Evolutionary conservation across 345 rosid genomes (phyloP), one percentile per base, ranked within the genome.

Genomic region (Eucalyptus regnans): DNA sequence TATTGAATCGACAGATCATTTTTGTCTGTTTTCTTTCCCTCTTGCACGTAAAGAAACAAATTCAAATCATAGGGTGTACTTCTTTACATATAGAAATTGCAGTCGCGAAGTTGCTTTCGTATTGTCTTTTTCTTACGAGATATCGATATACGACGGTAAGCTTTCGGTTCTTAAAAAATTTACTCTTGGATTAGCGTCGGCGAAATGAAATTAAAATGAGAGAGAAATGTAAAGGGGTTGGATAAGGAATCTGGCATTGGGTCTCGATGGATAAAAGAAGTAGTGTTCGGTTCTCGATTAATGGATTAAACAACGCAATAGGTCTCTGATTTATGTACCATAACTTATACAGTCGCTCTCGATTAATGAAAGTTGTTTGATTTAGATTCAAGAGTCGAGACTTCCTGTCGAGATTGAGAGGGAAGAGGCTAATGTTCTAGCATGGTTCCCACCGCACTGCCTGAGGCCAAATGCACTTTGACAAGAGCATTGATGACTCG

Each of bases 371-470:
- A n/a, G 27, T 56, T 18, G 62, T 14, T 71, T 66, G 25, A 0
- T 33, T 18, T 86, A 92, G 96, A 81, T 93, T 94, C 87, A 76
- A 88, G 58, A 92, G 93, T 1, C 7, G 8, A 50, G 89, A 88
- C 79, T 90, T 92, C 41, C 68, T 93, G 87, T 50, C 33, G 88
- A 92, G 87, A 88, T n/a, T 86, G 87, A 89, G 58, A 68, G 89
- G 94, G 86, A 94, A 93, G 92, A 92, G 88, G 87, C 88, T 94
- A 41, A 52, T 94, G 90, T 94, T 94, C 91, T 18, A 93, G 95
- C 92, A 90, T 91, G 95, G 90, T 94, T 17, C 90, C 92, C 86
- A 48, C 85, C 9, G 86, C 91, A 7, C 66, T 37, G 20, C 94
- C 93, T 17, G 51, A 56, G 9, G 84, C 91, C 22, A 84, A 64